Conservation (phyloP, 495 filamentous ascomycete species). For the Talaromyces ruber region DNA sequence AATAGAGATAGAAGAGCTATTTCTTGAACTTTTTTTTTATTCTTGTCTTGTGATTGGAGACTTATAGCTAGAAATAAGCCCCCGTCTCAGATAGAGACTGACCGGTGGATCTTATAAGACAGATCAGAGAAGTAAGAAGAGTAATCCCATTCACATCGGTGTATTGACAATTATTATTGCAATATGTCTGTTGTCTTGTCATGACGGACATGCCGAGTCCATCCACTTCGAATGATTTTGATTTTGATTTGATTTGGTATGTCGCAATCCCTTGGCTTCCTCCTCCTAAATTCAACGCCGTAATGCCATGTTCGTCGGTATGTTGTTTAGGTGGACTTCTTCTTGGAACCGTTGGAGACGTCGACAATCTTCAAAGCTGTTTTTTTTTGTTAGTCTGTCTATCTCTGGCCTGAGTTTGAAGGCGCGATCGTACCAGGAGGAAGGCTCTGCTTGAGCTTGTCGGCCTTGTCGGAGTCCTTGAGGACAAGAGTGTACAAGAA, state of each 20-base stretch:
- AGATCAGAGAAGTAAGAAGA: neutral
- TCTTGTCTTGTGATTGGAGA: neutral
- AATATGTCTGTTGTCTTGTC: neutral
- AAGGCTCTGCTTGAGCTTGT: conserved; percentile 99
- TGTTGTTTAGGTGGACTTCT: conserved; percentile 27
- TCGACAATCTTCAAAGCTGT: conserved; percentile 68
- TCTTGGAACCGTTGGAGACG: conserved; percentile 67
- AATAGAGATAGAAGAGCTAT: neutral
- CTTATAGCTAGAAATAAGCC: neutral
- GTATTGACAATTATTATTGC: neutral
- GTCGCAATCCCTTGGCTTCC: neutral
- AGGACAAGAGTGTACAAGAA: conserved; percentile 96
- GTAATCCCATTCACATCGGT: neutral
- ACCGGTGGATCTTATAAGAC: neutral
- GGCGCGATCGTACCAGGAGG: conserved; percentile 68
- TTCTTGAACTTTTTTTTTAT: conserved; percentile 1
- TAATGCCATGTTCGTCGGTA: neutral
- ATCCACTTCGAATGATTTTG: neutral
- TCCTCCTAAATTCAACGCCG: neutral
- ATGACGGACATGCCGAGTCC: neutral
- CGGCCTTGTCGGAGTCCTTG: conserved; percentile 96
- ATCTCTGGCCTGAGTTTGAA: neutral
- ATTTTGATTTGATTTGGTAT: neutral
- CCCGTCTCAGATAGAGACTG: neutral
- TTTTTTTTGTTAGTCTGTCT: neutral